Evolutionary conservation across 169 alveolate species (phyloP).

Genomic region (Plasmodium relictum): DNA sequence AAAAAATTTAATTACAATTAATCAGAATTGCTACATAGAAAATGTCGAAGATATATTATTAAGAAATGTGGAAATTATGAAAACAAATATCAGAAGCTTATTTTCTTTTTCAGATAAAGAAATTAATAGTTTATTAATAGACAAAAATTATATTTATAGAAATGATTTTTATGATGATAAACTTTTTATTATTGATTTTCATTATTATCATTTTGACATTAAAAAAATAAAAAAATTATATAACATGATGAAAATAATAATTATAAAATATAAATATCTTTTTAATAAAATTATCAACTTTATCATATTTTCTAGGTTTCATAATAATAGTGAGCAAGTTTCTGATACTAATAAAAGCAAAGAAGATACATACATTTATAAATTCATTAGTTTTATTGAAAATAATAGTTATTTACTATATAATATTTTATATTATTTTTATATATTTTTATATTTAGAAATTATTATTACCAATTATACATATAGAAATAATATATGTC

Average conservation of each 20-base stretch:
- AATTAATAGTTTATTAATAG: conserved; percentile 1
- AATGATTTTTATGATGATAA: neutral
- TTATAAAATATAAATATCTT: conserved; percentile 19
- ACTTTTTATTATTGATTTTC: neutral
- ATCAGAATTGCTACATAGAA: neutral
- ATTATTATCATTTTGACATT: conserved; percentile 32
- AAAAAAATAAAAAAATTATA: conserved; percentile 59
- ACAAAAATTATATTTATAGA: conserved; percentile 34
- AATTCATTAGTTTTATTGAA: conserved; percentile 9
- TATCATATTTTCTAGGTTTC: conserved; percentile 2
- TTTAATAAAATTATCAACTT: conserved; percentile 1
- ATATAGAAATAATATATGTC: conserved; percentile 19
- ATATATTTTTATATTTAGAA: conserved; percentile 42
- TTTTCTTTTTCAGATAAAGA: neutral
- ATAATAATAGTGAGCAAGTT: neutral
- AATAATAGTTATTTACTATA: conserved; percentile 14
- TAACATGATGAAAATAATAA: conserved; percentile 25
- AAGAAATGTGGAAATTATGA: conserved; percentile 23
- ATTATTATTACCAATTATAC: conserved; percentile 33
- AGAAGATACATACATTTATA: neutral
- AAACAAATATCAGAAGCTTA: conserved; percentile 20
- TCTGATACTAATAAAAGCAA: neutral
- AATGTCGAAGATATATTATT: conserved; percentile 1
- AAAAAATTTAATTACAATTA: conserved; percentile 6
- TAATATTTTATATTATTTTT: conserved; percentile 39